A percentile compares a stretch with the other conserved stretches of the same genome.
Conservation (phyloP, 164 flowering plant species). For the Piper longum region DNA sequence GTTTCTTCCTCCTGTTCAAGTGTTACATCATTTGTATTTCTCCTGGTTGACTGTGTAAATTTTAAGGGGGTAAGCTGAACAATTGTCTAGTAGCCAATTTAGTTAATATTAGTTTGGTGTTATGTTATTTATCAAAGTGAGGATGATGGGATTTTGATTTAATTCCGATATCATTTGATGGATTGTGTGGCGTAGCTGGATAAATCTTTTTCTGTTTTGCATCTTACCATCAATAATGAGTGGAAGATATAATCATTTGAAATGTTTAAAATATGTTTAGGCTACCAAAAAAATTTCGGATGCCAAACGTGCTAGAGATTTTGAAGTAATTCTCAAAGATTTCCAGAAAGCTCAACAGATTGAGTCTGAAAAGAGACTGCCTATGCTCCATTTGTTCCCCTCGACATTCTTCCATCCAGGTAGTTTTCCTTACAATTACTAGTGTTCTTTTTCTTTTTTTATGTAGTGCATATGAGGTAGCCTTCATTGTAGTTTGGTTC, state of each 20-base stretch:
- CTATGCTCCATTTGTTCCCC: slow-evolving; percentile 45
- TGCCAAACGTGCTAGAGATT: slow-evolving; percentile 81
- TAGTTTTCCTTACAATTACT: neutral
- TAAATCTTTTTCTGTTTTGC: no score
- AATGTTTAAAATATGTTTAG: slow-evolving; percentile 17
- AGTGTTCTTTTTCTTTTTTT: no score
- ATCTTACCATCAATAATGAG: no score
- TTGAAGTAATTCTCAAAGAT: slow-evolving; percentile 54
- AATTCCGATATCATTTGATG: no score
- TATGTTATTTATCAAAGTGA: no score
- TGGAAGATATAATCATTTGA: neutral
- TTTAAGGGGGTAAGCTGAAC: no score
- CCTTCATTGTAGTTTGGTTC: neutral
- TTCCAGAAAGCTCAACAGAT: slow-evolving; percentile 76
- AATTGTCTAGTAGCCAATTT: no score
- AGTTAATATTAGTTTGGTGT: no score
- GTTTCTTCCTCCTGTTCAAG: neutral
- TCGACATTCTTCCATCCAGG: slow-evolving; percentile 41
- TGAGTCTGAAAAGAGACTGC: slow-evolving; percentile 65
- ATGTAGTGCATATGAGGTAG: no score
- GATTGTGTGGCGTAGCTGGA: no score
- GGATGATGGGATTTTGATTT: no score
- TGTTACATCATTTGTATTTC: neutral
- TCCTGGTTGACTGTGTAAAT: no score
- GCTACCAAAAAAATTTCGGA: slow-evolving; percentile 61